phyloP scores from a whole-genome alignment of 139 green algal genomes.

The Desmodesmus armatus region DNA sequence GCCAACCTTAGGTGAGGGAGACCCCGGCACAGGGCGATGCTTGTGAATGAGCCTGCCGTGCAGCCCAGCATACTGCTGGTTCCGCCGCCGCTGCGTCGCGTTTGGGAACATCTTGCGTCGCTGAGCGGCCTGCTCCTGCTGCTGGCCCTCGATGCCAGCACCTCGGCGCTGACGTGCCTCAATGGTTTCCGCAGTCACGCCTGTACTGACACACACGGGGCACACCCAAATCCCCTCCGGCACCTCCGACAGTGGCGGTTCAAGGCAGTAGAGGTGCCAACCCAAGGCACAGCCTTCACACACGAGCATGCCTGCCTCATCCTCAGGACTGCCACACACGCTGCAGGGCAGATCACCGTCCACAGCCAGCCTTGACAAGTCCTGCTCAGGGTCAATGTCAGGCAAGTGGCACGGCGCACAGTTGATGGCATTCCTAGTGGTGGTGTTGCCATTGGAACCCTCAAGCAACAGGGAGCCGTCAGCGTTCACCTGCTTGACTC shows the following conservation, averaged over 20 bases:
- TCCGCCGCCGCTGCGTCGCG: neutral
- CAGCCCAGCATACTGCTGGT: neutral
- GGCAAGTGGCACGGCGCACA: constrained; percentile 22
- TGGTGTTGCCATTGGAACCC: neutral
- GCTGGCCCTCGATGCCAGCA: neutral
- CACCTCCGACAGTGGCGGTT: neutral
- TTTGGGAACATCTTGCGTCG: neutral
- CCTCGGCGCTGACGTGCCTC: neutral
- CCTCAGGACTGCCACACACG: neutral
- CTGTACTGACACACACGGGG: neutral
- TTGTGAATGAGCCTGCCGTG: neutral
- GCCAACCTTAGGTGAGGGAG: neutral
- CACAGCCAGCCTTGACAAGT: neutral
- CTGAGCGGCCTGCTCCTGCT: neutral
- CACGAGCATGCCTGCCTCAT: neutral
- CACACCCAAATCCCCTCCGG: constrained; percentile 2
- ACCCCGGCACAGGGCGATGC: neutral
- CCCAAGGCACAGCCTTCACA: neutral
- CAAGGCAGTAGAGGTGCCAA: neutral
- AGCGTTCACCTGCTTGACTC: neutral
- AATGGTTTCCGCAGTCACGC: neutral
- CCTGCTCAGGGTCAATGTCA: constrained; percentile 9
- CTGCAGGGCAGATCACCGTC: neutral
- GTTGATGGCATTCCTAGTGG: neutral
- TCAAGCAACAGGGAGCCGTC: neutral